Conservation (phyloP, 2,329 filamentous ascomycete species). For the Aspergillus sp. region DNA sequence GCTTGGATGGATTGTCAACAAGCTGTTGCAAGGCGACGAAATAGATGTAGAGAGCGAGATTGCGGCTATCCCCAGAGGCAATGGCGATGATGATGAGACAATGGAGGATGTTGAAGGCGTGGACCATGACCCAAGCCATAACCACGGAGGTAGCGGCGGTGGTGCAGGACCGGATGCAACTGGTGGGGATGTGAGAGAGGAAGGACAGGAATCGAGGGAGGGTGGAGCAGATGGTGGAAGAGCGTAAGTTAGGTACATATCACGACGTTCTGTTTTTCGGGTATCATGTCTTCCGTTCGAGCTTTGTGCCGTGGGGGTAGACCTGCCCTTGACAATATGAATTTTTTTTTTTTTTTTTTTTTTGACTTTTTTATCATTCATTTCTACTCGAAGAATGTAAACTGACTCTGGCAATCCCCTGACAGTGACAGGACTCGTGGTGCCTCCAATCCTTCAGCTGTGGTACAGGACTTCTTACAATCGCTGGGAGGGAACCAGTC, state of each 20-base stretch:
- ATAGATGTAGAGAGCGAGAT: conserved; percentile 76
- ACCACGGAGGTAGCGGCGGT: conserved; percentile 64
- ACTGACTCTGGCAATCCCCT: conserved; percentile 42
- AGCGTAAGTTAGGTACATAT: conserved; percentile 99
- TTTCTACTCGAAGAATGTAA: neutral
- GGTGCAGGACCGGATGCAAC: conserved; percentile 85
- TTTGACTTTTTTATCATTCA: conserved; percentile 12
- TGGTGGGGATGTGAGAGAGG: conserved; percentile 85
- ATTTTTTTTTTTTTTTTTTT: neutral
- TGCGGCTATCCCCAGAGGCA: conserved; percentile 56
- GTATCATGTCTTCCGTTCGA: conserved; percentile 6
- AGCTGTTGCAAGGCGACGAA: conserved; percentile 82
- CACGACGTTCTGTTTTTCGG: conserved; percentile 29
- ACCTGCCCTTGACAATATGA: conserved; percentile 8
- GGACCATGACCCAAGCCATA: conserved; percentile 58
- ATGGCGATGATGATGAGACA: conserved; percentile 68
- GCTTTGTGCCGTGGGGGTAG: conserved; percentile 2
- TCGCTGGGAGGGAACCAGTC: conserved; percentile 67
- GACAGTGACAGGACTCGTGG: conserved; percentile 64
- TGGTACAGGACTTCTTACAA: conserved; percentile 84
- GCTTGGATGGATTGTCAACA: conserved; percentile 83
- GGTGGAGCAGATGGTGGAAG: conserved; percentile 94
- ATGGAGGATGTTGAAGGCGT: conserved; percentile 74
- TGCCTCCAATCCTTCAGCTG: conserved; percentile 68
- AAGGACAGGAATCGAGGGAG: conserved; percentile 83